Evolutionary conservation across 176 grass and related monocot genomes (phyloP).

Genomic region (Zoysia pacifica): DNA sequence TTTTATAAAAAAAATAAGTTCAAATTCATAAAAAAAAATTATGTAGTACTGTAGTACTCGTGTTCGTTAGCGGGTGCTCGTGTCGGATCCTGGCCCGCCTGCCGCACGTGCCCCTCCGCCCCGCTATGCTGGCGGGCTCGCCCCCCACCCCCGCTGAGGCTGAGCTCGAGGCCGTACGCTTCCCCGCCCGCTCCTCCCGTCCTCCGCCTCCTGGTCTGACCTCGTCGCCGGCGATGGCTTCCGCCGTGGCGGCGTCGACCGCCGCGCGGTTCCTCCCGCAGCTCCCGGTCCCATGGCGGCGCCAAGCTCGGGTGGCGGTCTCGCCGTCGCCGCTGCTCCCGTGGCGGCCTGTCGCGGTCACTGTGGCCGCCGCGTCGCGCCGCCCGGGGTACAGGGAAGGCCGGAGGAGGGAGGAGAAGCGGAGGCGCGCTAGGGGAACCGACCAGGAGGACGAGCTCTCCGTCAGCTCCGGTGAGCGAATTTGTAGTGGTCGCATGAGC

Average conservation of each 20-base stretch:
- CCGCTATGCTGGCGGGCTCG: background rate
- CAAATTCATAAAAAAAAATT: no score
- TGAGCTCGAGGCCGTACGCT: constrained; percentile 29
- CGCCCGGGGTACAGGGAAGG: constrained; percentile 30
- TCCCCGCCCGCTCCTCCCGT: constrained; percentile 4
- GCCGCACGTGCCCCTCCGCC: constrained; percentile 12
- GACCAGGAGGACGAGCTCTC: constrained; percentile 54
- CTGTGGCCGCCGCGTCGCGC: constrained; percentile 41
- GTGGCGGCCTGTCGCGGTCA: constrained; percentile 39
- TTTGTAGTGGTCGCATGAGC: background rate
- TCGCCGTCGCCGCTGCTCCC: background rate
- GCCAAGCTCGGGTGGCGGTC: background rate
- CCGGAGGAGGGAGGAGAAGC: background rate
- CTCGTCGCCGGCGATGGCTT: constrained; percentile 48
- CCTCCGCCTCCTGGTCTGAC: background rate
- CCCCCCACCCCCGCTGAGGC: constrained; percentile 39
- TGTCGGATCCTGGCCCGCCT: background rate
- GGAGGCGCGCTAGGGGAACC: constrained; percentile 28
- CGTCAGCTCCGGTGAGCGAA: constrained; percentile 45
- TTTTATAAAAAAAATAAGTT: no score
- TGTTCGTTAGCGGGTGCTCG: background rate
- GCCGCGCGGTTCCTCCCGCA: constrained; percentile 27
- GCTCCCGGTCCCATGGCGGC: background rate
- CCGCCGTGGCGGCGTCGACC: constrained; percentile 22
- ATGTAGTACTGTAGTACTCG: no score